Evolutionary conservation across 1,284 basidiomycete species (phyloP), one percentile per base, ranked within the genome.

Genomic region (Leccinum cinnamomeum): DNA sequence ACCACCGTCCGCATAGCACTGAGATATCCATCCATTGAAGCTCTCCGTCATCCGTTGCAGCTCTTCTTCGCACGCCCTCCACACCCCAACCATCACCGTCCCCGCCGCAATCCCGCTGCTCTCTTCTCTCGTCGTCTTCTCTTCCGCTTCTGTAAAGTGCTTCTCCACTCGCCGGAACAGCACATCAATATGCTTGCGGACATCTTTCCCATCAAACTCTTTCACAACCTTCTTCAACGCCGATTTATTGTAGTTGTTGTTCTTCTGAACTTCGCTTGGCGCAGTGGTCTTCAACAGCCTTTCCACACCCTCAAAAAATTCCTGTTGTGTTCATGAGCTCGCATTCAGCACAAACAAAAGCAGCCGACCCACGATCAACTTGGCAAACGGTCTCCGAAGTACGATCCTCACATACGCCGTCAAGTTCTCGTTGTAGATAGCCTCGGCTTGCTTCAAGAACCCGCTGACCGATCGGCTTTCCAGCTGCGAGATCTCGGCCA

Each of bases 301-400:
- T 69, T 98, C 95, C 44, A 98, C 83, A 1, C 93, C 95, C 62
- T 97, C 93, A 69, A 97, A 96, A 76, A 92, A 98, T 75, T 98
- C 97, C 95, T 97, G 70, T 53, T 53, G 64, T 25, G 35, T n/a
- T n/a, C n/a, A 35, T 76, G 5, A 72, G 53, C 41, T 25, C 54
- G 30, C 14, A 6, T 58, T 5, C 44, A 8, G 3, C 23, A 14
- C 37, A 25, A 0, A 3, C 39, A 55, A n/a, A 20, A 5, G 33
- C 5, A 2, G 18, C 10, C 23, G 25, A 79, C 92, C 68, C 69
- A 96, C 95, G 67, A 97, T 92, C 65, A 97, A 85, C 73, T 92
- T 93, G 2, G 88, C 82, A 69, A 99, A 91, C 0, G 95, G 92
- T 58, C 95, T 82, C 20, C 95, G 84, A 20, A 98, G 82, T 23